Evolutionary conservation across 2,329 filamentous ascomycete genomes (phyloP).

Genomic region (Microdochium paspali): DNA sequence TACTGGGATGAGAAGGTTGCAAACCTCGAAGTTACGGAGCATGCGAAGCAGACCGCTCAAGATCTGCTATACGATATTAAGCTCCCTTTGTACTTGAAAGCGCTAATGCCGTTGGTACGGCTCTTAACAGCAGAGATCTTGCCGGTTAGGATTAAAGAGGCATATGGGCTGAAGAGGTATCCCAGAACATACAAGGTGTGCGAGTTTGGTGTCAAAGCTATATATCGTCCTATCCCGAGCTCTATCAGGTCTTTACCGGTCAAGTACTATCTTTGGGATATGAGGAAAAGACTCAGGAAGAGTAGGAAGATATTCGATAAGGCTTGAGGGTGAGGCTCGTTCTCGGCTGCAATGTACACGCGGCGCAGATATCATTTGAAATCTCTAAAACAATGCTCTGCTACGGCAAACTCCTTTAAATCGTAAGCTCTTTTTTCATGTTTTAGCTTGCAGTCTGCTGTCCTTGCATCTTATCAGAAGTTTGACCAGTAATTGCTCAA

Average conservation of each 20-base stretch:
- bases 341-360: too few relatives aligned
- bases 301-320: constrained; percentile 9
- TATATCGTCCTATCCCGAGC: constrained; percentile 19
- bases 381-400: too few relatives aligned
- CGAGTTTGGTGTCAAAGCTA: constrained; percentile 12
- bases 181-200: constrained; percentile 6
- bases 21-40: constrained; percentile 14
- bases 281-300: constrained; percentile 10
- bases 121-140: constrained; percentile 12
- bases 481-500: too few relatives aligned
- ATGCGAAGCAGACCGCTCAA: constrained; percentile 14
- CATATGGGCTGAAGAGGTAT: constrained; percentile 13
- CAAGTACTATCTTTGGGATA: constrained; percentile 12
- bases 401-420: too few relatives aligned
- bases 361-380: too few relatives aligned
- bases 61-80: constrained; percentile 14
- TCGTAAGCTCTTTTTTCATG: too few relatives aligned
- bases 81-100: constrained; percentile 10
- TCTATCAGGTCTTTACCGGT: constrained; percentile 15
- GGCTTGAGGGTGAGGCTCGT: constrained; percentile 1
- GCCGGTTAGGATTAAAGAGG: constrained; percentile 12
- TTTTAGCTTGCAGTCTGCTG: too few relatives aligned
- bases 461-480: too few relatives aligned
- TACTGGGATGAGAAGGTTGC: constrained; percentile 19
- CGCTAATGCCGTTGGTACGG: constrained; percentile 11